Evolutionary conservation across 2,329 filamentous ascomycete genomes (phyloP), one percentile per base, ranked within the genome.

Genomic region (Grosmannia penicillata): DNA sequence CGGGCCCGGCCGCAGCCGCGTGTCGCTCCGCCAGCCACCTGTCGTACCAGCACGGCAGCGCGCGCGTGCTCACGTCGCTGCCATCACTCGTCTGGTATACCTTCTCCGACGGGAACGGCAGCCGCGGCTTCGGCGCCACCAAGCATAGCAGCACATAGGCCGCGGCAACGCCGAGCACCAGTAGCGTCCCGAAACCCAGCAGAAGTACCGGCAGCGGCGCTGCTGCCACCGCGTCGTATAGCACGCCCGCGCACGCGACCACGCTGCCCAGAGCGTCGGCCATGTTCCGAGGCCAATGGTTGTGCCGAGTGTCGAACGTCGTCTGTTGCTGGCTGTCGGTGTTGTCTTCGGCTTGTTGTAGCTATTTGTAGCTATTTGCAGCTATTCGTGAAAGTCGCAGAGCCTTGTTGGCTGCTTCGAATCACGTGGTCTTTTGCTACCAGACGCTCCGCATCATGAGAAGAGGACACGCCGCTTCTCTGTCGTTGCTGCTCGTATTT

Each of bases 31-130:
- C 68, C 24, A 77, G 69, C 71, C 78, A 79, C 54, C 69, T 66
- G 56, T 95, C 85, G 54, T 83, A 76, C 89, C 89, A 96, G 63
- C 83, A 94, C 10, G 87, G 82, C 22, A 95, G 66, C 47, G 74
- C 68, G 7, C 62, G 59, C 18, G 57, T 46, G n/a, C 42, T 41
- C 40, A 43, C 50, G 53, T 59, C 31, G 36, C 80, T 79, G 48
- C 77, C 68, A 27, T 75, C 64, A 29, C 85, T 78, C 4, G 84
- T 93, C 35, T 75, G 70, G 64, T 89, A 98, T 27, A 70, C 76
- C 63, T 91, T 94, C 57, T 98, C 91, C 24, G 83, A 84, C 4
- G 72, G 66, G 25, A 77, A 66, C 2, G 83, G 72, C 19, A 68
- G 62, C 40, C 91, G 82, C 9, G 91, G 91, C 36, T 77, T 75